phyloP scores from a whole-genome alignment of 148 eudicot genomes.

The Pharnaceum exiguum region DNA sequence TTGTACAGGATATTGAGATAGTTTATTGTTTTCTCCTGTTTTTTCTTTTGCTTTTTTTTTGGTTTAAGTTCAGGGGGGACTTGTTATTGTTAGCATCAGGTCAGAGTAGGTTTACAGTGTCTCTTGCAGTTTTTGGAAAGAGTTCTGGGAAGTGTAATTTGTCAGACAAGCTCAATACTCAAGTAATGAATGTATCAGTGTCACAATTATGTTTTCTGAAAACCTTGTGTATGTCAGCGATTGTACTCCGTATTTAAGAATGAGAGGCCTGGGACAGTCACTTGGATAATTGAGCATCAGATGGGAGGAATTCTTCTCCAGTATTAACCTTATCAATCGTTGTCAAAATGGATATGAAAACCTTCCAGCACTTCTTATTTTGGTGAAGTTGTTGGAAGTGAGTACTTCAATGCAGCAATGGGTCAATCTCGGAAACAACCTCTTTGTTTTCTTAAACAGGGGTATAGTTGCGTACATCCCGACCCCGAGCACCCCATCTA shows the following conservation, averaged over 20 bases:
- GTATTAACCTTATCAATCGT: too few species aligned
- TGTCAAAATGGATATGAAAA: too few species aligned
- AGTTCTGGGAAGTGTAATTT: slow-evolving; percentile 28
- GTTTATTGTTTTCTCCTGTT: neutral
- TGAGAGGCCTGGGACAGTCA: too few species aligned
- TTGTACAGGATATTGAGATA: slow-evolving; percentile 46
- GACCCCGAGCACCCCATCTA: too few species aligned
- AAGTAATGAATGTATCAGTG: slow-evolving; percentile 11
- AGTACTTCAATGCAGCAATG: too few species aligned
- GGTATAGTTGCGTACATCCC: too few species aligned
- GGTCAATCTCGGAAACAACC: too few species aligned
- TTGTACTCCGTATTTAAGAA: slow-evolving; percentile 46
- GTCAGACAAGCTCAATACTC: slow-evolving; percentile 25
- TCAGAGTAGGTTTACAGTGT: slow-evolving; percentile 19
- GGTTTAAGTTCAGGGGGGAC: slow-evolving; percentile 2
- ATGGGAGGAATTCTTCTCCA: too few species aligned
- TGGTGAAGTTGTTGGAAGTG: too few species aligned
- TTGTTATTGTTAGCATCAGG: slow-evolving; percentile 11
- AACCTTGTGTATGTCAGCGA: slow-evolving; percentile 25
- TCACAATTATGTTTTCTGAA: slow-evolving; percentile 17
- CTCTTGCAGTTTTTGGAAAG: neutral
- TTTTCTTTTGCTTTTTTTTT: neutral
- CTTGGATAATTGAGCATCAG: too few species aligned
- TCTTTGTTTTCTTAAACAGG: too few species aligned
- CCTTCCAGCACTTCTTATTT: too few species aligned